These are phyloP conservation scores for Cynanchum wilfordii DNA, from an alignment of 257 asterid species.

Conservation along the genomic window DNA sequence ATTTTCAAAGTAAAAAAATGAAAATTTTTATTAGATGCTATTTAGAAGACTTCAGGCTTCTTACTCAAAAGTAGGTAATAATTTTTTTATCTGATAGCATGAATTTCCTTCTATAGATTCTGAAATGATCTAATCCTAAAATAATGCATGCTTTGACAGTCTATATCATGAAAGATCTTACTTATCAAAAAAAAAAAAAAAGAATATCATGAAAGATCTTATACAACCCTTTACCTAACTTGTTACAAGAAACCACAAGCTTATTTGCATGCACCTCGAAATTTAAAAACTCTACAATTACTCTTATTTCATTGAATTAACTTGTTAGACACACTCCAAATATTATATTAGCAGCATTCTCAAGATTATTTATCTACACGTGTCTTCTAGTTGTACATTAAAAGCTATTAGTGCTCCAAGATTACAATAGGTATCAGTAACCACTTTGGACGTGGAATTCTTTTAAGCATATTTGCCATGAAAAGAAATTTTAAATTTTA, in stretches of 20 bases:
- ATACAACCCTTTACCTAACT: neutral
- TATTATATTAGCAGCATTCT: neutral
- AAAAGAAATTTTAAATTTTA: neutral
- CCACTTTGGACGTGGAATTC: neutral
- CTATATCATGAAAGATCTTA: neutral
- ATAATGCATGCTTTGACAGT: neutral
- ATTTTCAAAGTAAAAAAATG: neutral
- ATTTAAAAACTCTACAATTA: neutral
- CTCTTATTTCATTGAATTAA: neutral
- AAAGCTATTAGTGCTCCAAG: neutral
- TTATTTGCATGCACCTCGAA: neutral
- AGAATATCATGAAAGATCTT: neutral
- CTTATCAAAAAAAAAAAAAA: too few species aligned
- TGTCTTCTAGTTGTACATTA: neutral
- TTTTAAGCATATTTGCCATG: neutral
- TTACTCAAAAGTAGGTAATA: neutral
- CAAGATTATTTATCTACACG: neutral
- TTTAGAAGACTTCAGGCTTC: neutral
- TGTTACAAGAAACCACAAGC: neutral
- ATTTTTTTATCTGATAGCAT: neutral
- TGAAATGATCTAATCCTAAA: neutral
- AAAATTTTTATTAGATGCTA: neutral
- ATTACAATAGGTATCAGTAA: neutral
- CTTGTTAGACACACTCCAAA: neutral
- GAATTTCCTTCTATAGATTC: neutral